Evolutionary conservation across 129 eudicot genomes (phyloP).

Genomic region (Artemisia argyi): DNA sequence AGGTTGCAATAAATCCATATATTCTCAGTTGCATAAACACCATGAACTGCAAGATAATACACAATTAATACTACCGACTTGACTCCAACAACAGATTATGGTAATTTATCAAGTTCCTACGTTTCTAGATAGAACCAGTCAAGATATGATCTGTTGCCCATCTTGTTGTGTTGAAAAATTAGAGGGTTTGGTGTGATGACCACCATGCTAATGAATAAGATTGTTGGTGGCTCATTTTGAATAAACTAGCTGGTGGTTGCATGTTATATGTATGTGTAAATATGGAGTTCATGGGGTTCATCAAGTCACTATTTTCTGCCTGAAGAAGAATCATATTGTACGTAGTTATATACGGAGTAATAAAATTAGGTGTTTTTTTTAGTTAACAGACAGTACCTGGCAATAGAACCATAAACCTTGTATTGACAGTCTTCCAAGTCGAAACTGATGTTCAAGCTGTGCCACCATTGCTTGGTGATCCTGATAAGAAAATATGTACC

Average conservation of each 20-base stretch:
- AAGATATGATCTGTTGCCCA: background rate
- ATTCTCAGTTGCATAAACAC: slow-evolving; percentile 13
- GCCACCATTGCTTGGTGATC: slow-evolving; percentile 99
- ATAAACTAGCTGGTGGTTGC: slow-evolving; percentile 4
- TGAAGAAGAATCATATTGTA: slow-evolving; percentile 7
- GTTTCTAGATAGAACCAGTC: background rate
- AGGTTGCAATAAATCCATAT: slow-evolving; percentile 4
- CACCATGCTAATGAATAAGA: slow-evolving; percentile 6
- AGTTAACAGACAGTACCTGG: slow-evolving; percentile 52
- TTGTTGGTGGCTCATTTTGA: slow-evolving; percentile 1
- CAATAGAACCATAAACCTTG: slow-evolving; percentile 99
- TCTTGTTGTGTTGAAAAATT: background rate
- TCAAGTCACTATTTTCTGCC: slow-evolving; percentile 17
- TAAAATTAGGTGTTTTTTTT: background rate
- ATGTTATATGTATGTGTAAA: background rate
- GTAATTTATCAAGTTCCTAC: background rate
- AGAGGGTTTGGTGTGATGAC: background rate
- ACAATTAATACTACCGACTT: background rate
- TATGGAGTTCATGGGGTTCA: slow-evolving; percentile 8
- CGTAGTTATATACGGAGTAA: background rate
- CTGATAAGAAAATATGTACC: slow-evolving; percentile 35
- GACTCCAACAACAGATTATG: background rate
- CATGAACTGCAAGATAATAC: slow-evolving; percentile 1
- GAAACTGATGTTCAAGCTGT: slow-evolving; percentile 98
- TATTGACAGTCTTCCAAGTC: slow-evolving; percentile 81